Evolutionary conservation across 2,329 filamentous ascomycete species (phyloP).

Genomic region (Aspergillus udagawae): DNA sequence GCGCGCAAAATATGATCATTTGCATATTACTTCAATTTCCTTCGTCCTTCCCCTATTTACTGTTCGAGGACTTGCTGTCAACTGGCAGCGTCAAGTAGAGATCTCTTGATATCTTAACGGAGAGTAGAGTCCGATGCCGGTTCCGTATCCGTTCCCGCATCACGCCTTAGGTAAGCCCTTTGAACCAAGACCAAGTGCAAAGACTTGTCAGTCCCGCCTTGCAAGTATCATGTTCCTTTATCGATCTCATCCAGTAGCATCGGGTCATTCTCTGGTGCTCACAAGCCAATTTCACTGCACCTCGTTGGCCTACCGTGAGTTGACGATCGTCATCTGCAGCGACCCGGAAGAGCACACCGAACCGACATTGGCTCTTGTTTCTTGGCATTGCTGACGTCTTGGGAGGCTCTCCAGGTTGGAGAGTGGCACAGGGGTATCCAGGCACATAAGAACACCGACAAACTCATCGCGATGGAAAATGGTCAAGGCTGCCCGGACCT

Average conservation of each 20-base stretch:
- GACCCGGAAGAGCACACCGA: not conserved
- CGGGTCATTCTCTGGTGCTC: no score
- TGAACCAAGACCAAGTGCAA: not conserved
- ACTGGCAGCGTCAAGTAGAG: not conserved
- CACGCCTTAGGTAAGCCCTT: no score
- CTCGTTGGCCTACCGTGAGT: no score
- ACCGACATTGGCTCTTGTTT: not conserved
- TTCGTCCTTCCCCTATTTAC: not conserved
- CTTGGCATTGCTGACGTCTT: not conserved
- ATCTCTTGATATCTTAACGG: not conserved
- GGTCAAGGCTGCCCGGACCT: slow-evolving; percentile 18
- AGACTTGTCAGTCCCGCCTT: no score
- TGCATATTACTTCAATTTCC: not conserved
- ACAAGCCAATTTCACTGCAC: no score
- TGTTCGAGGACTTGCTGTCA: not conserved
- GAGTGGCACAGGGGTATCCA: no score
- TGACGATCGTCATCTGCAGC: no score
- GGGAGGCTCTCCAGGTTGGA: not conserved
- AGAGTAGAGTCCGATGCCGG: not conserved
- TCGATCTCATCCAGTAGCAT: no score
- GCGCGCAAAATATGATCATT: not conserved
- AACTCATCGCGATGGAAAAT: slow-evolving; percentile 4
- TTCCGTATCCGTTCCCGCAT: not conserved
- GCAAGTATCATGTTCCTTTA: no score
- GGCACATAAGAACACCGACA: not conserved